Conservation (phyloP, 139 green algal genomes). For the Astrephomene gubernaculifera region DNA sequence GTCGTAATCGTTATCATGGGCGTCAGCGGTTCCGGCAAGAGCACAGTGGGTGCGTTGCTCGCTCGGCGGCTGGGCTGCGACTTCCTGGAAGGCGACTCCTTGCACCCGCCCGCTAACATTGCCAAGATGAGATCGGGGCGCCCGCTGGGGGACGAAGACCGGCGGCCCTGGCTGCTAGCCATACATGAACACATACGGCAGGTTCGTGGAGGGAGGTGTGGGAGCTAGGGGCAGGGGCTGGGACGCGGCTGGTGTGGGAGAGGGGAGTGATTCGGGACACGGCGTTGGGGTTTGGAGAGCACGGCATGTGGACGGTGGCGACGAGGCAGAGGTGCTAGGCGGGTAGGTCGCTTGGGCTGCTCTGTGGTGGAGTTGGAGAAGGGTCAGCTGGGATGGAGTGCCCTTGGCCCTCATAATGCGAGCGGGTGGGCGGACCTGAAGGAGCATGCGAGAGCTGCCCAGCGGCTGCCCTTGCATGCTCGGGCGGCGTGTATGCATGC, state of each 20-base stretch:
- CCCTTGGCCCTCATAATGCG: no score
- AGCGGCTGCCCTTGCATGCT: no score
- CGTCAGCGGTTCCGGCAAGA: slow-evolving; percentile 9
- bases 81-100: slow-evolving; percentile 14
- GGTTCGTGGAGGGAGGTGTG: background rate
- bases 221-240: no score
- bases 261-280: background rate
- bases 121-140: slow-evolving; percentile 4
- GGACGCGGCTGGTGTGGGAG: background rate
- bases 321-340: no score
- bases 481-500: no score
- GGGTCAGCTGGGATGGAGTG: no score
- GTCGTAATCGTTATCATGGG: slow-evolving; percentile 5
- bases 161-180: background rate
- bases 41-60: background rate
- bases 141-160: slow-evolving; percentile 1
- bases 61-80: background rate
- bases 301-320: background rate
- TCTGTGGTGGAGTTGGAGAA: no score
- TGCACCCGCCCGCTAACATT: background rate
- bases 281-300: background rate
- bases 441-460: no score
- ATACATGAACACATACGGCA: background rate
- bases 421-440: no score
- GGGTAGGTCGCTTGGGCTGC: no score